Evolutionary conservation across 139 green algal genomes (phyloP), one percentile per base, ranked within the genome.

Genomic region (Micractinium sp.): DNA sequence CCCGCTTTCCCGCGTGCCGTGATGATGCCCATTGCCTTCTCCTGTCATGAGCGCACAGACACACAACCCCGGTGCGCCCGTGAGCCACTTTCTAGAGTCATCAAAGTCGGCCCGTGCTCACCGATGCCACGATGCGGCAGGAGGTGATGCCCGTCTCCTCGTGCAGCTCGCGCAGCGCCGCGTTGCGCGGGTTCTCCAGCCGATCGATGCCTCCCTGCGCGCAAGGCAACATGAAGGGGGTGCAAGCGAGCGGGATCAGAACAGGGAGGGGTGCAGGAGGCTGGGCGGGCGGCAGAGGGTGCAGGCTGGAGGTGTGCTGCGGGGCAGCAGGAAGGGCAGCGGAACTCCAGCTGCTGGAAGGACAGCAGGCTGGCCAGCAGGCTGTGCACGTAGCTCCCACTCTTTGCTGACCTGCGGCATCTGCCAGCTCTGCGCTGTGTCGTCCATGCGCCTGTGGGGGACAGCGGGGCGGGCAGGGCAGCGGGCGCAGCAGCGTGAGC

Each of bases 121-220:
- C 90, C 61, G 89, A 81, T 0, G 88, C 79, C 15, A 95, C 63
- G 27, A 94, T 90, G 33, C 81, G 67, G 5, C 85, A 89, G 47
- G 33, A 84, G 1, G 27, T 89, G n/a, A 94, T 93, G 73, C 93
- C 92, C 56, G 92, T 95, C 78, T 95, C 93, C 74, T 95, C 93
- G 3, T 83, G 19, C 29, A 95, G 85, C 71, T 95, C 93, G 12
- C 93, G 69, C 23, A 85, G 53, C 27, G 90, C 93, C 20, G 93
- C 92, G 14, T 38, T 36, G n/a, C 85, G 61, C 0, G 92, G 93
- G 63, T 94, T 89, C 78, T 95, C 93, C 5, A 71, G 36, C 0
- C 38, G 33, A 63, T 94, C 93, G 35, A 95, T 95, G 71, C 93
- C 93, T 23, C 92, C 90, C 83, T 87, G 82, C 27, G 13, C 20